Conservation (phyloP, 2,329 filamentous ascomycete species). For the Botrytis cinerea region DNA sequence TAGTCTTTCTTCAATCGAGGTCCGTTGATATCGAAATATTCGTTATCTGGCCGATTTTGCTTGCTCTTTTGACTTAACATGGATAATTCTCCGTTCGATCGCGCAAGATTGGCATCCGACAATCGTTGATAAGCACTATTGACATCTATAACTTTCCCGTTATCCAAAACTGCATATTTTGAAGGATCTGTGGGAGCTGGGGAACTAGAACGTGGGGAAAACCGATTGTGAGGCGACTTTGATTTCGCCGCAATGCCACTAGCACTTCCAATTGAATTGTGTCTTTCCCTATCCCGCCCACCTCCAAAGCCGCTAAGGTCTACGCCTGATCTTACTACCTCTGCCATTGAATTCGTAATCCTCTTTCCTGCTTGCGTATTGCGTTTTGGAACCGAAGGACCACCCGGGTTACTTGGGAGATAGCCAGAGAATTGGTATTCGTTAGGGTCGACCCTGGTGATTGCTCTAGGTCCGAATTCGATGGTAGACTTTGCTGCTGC, state of each 20-base stretch:
- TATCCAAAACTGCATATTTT: conserved; percentile 53
- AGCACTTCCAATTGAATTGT: conserved; percentile 34
- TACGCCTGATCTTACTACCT: conserved; percentile 52
- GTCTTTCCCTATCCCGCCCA: conserved; percentile 35
- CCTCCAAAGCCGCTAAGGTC: conserved; percentile 50
- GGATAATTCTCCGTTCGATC: conserved; percentile 63
- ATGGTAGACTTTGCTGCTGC: conserved; percentile 51
- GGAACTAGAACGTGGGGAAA: conserved; percentile 38
- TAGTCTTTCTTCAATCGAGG: conserved; percentile 40
- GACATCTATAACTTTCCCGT: conserved; percentile 65
- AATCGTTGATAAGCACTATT: conserved; percentile 69
- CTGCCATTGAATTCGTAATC: conserved; percentile 49
- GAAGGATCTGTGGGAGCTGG: conserved; percentile 41
- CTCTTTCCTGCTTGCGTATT: conserved; percentile 51
- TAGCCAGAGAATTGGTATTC: conserved; percentile 65
- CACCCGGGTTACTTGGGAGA: conserved; percentile 51
- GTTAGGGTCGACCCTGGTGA: conserved; percentile 46
- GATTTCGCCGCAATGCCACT: conserved; percentile 35
- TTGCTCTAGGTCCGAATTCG: conserved; percentile 46
- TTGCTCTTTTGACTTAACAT: conserved; percentile 40
- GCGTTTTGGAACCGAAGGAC: conserved; percentile 50
- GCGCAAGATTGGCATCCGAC: conserved; percentile 69
- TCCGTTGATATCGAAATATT: conserved; percentile 25
- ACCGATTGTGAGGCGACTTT: conserved; percentile 39
- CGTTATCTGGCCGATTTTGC: conserved; percentile 34